Evolutionary conservation across 1,139 yeast species (phyloP).

Genomic region (Yamadazyma oceani): DNA sequence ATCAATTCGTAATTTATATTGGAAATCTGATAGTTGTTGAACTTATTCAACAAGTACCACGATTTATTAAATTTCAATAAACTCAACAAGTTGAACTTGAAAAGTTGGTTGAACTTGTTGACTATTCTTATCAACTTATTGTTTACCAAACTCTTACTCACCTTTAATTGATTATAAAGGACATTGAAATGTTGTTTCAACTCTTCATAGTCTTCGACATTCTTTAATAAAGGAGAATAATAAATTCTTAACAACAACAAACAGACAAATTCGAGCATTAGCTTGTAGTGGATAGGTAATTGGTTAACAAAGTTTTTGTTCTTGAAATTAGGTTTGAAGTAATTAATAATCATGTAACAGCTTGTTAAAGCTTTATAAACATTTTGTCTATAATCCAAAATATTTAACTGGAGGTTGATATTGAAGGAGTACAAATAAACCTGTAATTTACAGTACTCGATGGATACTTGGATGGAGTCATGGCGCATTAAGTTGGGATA

Average conservation of each 20-base stretch:
- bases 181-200: slow-evolving; percentile 30
- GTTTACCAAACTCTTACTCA: slow-evolving; percentile 21
- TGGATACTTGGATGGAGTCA: slow-evolving; percentile 32
- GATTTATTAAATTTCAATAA: slow-evolving; percentile 15
- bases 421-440: slow-evolving; percentile 37
- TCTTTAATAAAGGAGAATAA: slow-evolving; percentile 37
- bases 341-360: slow-evolving; percentile 29
- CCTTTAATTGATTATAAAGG: slow-evolving; percentile 10
- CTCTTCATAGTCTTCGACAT: slow-evolving; percentile 29
- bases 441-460: slow-evolving; percentile 43
- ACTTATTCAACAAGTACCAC: slow-evolving; percentile 34
- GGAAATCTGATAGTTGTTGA: slow-evolving; percentile 40
- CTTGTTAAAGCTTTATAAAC: slow-evolving; percentile 31
- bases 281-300: slow-evolving; percentile 43
- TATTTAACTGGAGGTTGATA: slow-evolving; percentile 28
- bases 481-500: slow-evolving; percentile 19
- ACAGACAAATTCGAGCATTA: slow-evolving; percentile 37
- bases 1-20: slow-evolving; percentile 43
- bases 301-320: slow-evolving; percentile 27
- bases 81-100: slow-evolving; percentile 13
- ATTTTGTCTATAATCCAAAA: slow-evolving; percentile 30
- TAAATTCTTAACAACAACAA: slow-evolving; percentile 35
- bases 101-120: slow-evolving; percentile 28
- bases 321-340: slow-evolving; percentile 24
- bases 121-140: slow-evolving; percentile 30